Evolutionary conservation across 2,329 filamentous ascomycete genomes (phyloP), one percentile per base, ranked within the genome.

Genomic region (Colletotrichum plurivorum): DNA sequence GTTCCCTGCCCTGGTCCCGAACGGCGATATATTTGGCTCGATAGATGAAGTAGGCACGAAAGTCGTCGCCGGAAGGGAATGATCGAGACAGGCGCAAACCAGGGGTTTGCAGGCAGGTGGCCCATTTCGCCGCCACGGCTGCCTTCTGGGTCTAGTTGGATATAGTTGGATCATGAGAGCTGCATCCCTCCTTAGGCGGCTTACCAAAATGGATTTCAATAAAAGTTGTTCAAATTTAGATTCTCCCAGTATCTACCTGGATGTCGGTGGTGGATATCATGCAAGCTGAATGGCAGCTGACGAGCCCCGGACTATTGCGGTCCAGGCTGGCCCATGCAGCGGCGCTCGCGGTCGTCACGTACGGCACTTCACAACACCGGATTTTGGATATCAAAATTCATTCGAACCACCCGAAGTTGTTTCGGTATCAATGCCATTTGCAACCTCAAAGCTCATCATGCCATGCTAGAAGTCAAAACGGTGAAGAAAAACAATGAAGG

Each of bases 61-160:
- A 22, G 55, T 69, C 48, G 49, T 48, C 22, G 54, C 36, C 43
- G 48, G 51, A 59, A 60, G 43, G 22, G 54, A 59, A 65, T n/a
- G 31, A 31, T 55, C 58, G 54, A 54, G 27, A 25, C 31, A 43
- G 54, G 61, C 41, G 27, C 48, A 59, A 65, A 59, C 12, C 36
- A 31, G 18, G n/a, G 48, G 61, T 31, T 20, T 25, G 5, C n/a
- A 18, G 31, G 46, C 25, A 49, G 39, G 20, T 15, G 57, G 39
- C 36, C 36, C 27, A 46, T 43, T 18, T n/a, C 16, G 18, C 27
- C 52, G 13, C 25, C 46, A 25, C 25, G 10, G 20, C 25, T 49
- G 46, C 10, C 45, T 41, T 25, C 25, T 49, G 45, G 25, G 25
- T 20, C 54, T 59, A 31, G 18, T 51, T 52, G 20, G 46, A 60